Percentiles rank a stretch among this genome's conserved stretches.
phyloP scores from a whole-genome alignment of 352 stramenopile genomes.

The Globisporangium iwayamae region DNA sequence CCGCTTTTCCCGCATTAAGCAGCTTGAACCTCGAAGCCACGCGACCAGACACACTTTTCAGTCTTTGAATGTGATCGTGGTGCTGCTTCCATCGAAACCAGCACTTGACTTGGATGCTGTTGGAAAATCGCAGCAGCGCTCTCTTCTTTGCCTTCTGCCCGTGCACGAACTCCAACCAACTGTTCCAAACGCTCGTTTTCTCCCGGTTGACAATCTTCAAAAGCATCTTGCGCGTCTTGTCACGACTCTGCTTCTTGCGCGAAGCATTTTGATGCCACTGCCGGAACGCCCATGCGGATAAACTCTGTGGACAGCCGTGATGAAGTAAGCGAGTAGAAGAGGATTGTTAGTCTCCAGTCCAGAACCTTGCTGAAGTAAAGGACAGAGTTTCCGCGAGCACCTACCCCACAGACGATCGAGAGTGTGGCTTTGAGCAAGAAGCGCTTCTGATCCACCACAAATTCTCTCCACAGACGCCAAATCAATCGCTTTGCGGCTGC shows the following conservation, averaged over 20 bases:
- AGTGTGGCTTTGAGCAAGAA: conserved; percentile 70
- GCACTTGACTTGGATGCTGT: conserved; percentile 58
- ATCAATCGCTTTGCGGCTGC: conserved; percentile 36
- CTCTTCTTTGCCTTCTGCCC: conserved; percentile 50
- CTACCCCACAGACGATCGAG: conserved; percentile 65
- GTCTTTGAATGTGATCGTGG: conserved; percentile 33
- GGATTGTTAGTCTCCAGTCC: neutral
- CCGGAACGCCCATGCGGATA: conserved; percentile 64
- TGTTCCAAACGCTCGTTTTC: conserved; percentile 51
- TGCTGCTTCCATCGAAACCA: conserved; percentile 52
- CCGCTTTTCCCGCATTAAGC: conserved; percentile 33
- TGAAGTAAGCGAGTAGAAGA: conserved; percentile 1
- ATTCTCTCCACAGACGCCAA: conserved; percentile 46
- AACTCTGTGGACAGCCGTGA: conserved; percentile 27
- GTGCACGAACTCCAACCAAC: conserved; percentile 54
- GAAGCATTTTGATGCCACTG: conserved; percentile 52
- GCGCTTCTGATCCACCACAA: conserved; percentile 51
- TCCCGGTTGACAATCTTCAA: conserved; percentile 52
- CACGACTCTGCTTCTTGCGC: conserved; percentile 31
- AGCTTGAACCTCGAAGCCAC: conserved; percentile 43
- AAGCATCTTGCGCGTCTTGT: conserved; percentile 47
- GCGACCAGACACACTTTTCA: conserved; percentile 39
- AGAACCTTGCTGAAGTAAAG: neutral
- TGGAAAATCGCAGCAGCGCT: conserved; percentile 58
- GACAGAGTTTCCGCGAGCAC: conserved; percentile 1